Base-by-base conservation (phyloP, 805 yeast genomes). In the Saccharomycopsis sp. region DNA sequence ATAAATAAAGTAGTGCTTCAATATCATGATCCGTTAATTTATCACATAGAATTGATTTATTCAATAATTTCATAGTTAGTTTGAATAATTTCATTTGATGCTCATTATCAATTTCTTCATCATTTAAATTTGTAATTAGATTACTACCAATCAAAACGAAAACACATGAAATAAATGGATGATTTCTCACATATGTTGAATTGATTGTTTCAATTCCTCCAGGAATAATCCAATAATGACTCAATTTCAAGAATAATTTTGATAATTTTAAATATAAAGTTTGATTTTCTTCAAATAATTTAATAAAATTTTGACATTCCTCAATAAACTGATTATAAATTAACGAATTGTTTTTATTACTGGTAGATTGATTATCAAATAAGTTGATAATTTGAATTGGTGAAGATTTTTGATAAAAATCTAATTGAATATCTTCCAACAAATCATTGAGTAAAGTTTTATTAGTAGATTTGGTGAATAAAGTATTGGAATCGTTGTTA, bases 161-260 rank as follows among this genome's bases (percentile, higher is more conserved):
- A 1, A 70, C 76, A 44, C 76, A 69, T 0, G 76, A 60, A 18
- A 70, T 72, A 45, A 74, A 72, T 3, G 76, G 70, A 52, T 74
- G 78, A 25, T 62, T 60, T 14, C 57, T 49, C 3, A 70, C 78
- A 51, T 69, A 74, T 9, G 57, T 57, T 29, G 64, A 52, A 31
- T 66, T 61, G 10, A 74, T 63, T 25, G 63, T 64, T 28, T 63
- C 69, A n/a, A 72, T 62, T 4, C 78, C 79, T 9, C 78, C 79
- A 1, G 79, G 79, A 4, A 73, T 68, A 34, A 75, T 72, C 76
- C 79, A 75, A 51, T 69, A 71, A 49, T 72, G 77, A 3, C 79
- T 72, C 32, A 66, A 67, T 14, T 63, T 66, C 28, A 74, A 52
- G 45, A 74, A 75, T 21, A 67, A 66, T 41, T 63, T 61, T 0